Conservation (phyloP, 805 yeast species). For the Candida suzukii region DNA sequence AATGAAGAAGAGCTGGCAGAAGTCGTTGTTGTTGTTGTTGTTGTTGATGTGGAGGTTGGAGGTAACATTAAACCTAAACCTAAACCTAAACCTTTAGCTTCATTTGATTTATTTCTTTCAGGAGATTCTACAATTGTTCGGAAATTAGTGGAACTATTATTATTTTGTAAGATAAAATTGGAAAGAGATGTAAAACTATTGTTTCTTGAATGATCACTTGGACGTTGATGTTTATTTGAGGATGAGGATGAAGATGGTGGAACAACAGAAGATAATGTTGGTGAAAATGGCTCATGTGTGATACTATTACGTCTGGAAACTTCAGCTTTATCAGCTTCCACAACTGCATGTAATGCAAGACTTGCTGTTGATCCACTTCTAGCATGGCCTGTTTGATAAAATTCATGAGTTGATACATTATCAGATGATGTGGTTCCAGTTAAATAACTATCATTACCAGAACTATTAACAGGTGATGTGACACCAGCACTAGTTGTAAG, state of each 20-base stretch:
- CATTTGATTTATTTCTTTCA: constrained; percentile 7
- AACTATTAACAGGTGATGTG: not conserved
- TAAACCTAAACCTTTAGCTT: not conserved
- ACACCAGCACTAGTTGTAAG: not conserved
- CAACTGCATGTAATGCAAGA: constrained; percentile 66
- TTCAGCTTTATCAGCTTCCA: constrained; percentile 46
- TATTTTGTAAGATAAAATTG: not conserved
- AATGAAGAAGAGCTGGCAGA: constrained; percentile 8
- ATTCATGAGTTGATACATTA: not conserved
- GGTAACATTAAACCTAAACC: constrained; percentile 14
- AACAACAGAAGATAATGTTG: not conserved
- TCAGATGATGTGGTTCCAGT: not conserved
- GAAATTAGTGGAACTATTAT: constrained; percentile 23
- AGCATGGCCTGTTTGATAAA: constrained; percentile 10
- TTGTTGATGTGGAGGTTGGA: constrained; percentile 17
- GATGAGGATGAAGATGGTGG: constrained; percentile 18
- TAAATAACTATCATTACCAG: not conserved
- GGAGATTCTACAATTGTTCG: constrained; percentile 40
- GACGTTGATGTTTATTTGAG: not conserved
- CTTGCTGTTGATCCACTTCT: constrained; percentile 48
- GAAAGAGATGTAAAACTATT: constrained; percentile 8
- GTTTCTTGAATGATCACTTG: constrained; percentile 9
- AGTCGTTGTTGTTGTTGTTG: constrained; percentile 43
- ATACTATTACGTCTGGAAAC: constrained; percentile 25
- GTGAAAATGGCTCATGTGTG: not conserved